These are phyloP conservation scores for Austroboletus eburneus DNA, from an alignment of 768 basidiomycete species.

Conservation along the genomic window DNA sequence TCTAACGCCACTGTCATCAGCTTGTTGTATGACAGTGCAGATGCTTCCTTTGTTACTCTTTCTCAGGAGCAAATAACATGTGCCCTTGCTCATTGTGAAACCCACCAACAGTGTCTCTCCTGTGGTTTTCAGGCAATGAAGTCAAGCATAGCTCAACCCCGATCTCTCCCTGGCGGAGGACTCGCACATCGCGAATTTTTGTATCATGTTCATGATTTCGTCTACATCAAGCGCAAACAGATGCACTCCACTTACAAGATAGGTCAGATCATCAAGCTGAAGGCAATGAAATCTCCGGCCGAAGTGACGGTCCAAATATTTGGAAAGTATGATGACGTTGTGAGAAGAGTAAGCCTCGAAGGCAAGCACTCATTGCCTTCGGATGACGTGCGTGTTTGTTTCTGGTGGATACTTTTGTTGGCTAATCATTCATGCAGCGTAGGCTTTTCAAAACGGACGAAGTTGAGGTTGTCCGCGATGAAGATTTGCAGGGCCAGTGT, in stretches of 20 bases:
- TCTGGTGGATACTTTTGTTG: not conserved
- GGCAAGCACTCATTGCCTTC: slow-evolving; percentile 19
- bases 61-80: slow-evolving; percentile 31
- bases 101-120: slow-evolving; percentile 43
- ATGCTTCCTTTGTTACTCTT: slow-evolving; percentile 44
- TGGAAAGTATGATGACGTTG: slow-evolving; percentile 43
- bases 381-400: slow-evolving; percentile 39
- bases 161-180: slow-evolving; percentile 30
- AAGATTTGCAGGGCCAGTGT: slow-evolving; percentile 51
- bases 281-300: slow-evolving; percentile 17
- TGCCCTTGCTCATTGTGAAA: slow-evolving; percentile 28
- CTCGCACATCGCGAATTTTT: slow-evolving; percentile 38
- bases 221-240: slow-evolving; percentile 45
- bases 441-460: slow-evolving; percentile 40
- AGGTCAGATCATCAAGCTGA: slow-evolving; percentile 50
- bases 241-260: slow-evolving; percentile 39
- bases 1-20: slow-evolving; percentile 29
- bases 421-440: slow-evolving; percentile 20
- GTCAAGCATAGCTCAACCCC: slow-evolving; percentile 21
- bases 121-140: slow-evolving; percentile 39
- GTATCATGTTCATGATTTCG: slow-evolving; percentile 60
- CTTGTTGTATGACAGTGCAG: slow-evolving; percentile 46
- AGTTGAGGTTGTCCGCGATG: slow-evolving; percentile 24
- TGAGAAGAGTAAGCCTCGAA: slow-evolving; percentile 17
- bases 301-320: slow-evolving; percentile 40